Evolutionary conservation across 768 basidiomycete genomes (phyloP).

Genomic region (Coprinopsis strossmayeri): DNA sequence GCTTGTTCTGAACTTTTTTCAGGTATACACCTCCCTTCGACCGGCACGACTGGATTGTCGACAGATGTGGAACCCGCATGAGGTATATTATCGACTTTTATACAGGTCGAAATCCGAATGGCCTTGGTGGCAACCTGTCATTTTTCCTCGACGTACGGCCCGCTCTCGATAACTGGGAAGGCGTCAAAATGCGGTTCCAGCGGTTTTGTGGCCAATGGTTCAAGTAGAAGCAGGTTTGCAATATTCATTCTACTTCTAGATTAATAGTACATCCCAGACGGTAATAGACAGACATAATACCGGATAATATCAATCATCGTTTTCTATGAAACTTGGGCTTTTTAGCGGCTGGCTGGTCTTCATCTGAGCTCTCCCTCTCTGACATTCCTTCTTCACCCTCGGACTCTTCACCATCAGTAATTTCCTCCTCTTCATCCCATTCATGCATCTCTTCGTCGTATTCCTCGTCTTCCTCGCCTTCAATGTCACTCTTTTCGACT

Average conservation of each 20-base stretch:
- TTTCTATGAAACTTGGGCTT: slow-evolving; percentile 46
- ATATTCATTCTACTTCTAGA: background rate
- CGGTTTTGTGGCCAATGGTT: slow-evolving; percentile 43
- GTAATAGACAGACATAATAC: slow-evolving; percentile 10
- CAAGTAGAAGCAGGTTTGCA: slow-evolving; percentile 1
- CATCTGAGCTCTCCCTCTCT: slow-evolving; percentile 42
- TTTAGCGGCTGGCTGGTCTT: slow-evolving; percentile 42
- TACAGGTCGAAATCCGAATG: slow-evolving; percentile 56
- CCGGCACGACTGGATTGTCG: slow-evolving; percentile 94
- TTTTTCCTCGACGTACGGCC: slow-evolving; percentile 95
- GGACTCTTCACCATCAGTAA: slow-evolving; percentile 47
- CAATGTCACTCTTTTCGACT: slow-evolving; percentile 34
- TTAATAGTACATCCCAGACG: slow-evolving; percentile 3
- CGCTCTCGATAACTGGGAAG: slow-evolving; percentile 91
- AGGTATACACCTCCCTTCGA: slow-evolving; percentile 96
- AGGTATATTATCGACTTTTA: slow-evolving; percentile 99
- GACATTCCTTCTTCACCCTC: slow-evolving; percentile 31
- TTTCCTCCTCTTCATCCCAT: slow-evolving; percentile 57
- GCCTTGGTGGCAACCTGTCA: slow-evolving; percentile 51
- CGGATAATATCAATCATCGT: slow-evolving; percentile 25
- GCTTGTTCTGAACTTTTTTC: slow-evolving; percentile 10
- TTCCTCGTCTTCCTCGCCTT: slow-evolving; percentile 17
- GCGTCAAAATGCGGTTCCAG: slow-evolving; percentile 74
- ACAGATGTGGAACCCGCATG: slow-evolving; percentile 82
- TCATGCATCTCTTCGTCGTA: slow-evolving; percentile 50